Percentiles rank a stretch among this genome's conserved stretches.
Evolutionary conservation across 441 rosid genomes (phyloP).

Genomic region (Jatropha multifida): DNA sequence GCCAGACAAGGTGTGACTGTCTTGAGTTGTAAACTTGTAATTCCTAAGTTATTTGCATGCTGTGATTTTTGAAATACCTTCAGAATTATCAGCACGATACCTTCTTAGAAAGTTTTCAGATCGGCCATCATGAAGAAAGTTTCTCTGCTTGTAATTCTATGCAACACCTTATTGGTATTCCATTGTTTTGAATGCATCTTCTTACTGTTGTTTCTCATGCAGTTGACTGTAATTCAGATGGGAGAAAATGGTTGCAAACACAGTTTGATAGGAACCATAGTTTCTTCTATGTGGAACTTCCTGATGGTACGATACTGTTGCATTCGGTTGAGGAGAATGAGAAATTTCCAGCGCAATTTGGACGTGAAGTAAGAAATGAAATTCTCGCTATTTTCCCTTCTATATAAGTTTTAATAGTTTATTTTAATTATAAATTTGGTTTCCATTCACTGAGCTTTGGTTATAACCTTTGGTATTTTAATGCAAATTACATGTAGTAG

Average conservation of each 20-base stretch:
- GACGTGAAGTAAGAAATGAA: slow-evolving; percentile 73
- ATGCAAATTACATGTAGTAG: background rate
- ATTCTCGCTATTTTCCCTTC: background rate
- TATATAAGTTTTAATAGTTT: slow-evolving; percentile 1
- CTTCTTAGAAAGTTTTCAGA: background rate
- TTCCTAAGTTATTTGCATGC: background rate
- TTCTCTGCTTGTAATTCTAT: background rate
- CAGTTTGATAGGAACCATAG: slow-evolving; percentile 53
- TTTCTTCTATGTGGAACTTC: slow-evolving; percentile 81
- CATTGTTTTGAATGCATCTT: background rate
- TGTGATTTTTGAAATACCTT: background rate
- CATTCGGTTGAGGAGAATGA: slow-evolving; percentile 72
- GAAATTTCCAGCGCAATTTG: slow-evolving; percentile 85
- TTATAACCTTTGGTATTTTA: background rate
- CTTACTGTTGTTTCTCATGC: slow-evolving; percentile 28
- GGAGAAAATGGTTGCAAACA: slow-evolving; percentile 68
- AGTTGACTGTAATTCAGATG: slow-evolving; percentile 52
- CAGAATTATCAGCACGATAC: background rate
- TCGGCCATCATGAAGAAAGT: slow-evolving; percentile 5
- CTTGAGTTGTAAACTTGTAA: background rate
- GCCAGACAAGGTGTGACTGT: background rate
- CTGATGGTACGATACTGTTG: slow-evolving; percentile 62
- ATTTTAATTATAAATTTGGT: background rate
- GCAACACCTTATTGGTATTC: background rate
- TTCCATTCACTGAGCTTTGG: background rate